Evolutionary conservation across 345 rosid genomes (phyloP).

Genomic region (Lepidium didymum): DNA sequence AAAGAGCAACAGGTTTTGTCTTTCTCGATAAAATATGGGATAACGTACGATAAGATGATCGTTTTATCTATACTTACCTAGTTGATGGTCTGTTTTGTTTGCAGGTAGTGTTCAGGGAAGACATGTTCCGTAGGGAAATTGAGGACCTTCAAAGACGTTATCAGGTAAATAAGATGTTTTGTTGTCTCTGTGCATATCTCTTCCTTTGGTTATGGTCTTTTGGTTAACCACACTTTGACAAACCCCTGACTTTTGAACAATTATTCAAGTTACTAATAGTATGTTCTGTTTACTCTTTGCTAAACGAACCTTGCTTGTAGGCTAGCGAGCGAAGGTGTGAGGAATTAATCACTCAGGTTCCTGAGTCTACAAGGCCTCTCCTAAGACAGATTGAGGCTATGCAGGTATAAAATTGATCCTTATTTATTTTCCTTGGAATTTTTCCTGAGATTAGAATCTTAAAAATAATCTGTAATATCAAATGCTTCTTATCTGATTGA

Average conservation of each 20-base stretch:
- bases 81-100: slow-evolving; percentile 6
- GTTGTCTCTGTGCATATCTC: neutral
- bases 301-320: slow-evolving; percentile 34
- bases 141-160: slow-evolving; percentile 92
- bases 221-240: neutral
- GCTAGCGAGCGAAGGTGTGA: slow-evolving; percentile 99
- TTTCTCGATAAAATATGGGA: slow-evolving; percentile 9
- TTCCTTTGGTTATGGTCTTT: neutral
- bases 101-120: slow-evolving; percentile 81
- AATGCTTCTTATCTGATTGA: slow-evolving; percentile 19
- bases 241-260: neutral
- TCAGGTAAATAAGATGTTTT: slow-evolving; percentile 47
- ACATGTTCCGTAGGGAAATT: slow-evolving; percentile 64
- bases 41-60: neutral
- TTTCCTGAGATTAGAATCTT: neutral
- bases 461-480: neutral
- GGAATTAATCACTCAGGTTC: slow-evolving; percentile 95
- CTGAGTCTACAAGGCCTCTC: slow-evolving; percentile 98
- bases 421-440: neutral
- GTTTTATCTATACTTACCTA: neutral
- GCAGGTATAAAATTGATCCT: slow-evolving; percentile 50
- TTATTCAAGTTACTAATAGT: neutral
- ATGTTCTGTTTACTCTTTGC: neutral
- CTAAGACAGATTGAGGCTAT: slow-evolving; percentile 96
- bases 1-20: slow-evolving; percentile 87